Evolutionary conservation across 2,329 filamentous ascomycete species (phyloP).

Genomic region (Fusarium brachygibbosum): DNA sequence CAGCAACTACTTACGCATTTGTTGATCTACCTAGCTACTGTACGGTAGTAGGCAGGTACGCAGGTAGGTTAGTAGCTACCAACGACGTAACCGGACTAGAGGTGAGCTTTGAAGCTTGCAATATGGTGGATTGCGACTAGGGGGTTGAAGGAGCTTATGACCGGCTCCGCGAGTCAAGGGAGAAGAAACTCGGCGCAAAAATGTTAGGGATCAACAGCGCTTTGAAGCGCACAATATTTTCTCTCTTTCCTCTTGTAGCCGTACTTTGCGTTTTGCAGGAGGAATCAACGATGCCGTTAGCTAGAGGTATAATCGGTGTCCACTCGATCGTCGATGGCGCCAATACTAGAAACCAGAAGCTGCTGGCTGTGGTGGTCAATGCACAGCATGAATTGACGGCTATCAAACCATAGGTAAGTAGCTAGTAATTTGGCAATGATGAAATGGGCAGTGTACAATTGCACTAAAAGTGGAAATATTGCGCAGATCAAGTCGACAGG

Average conservation of each 20-base stretch:
- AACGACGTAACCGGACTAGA: slow-evolving; percentile 25
- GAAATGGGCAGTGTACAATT: slow-evolving; percentile 2
- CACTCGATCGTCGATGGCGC: slow-evolving; percentile 34
- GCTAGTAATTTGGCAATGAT: slow-evolving; percentile 10
- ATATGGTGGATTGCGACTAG: slow-evolving; percentile 19
- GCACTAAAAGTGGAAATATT: slow-evolving; percentile 8
- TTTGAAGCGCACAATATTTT: slow-evolving; percentile 17
- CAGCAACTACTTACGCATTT: slow-evolving; percentile 11
- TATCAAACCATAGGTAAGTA: slow-evolving; percentile 11
- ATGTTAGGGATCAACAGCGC: slow-evolving; percentile 10
- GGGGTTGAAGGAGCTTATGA: slow-evolving; percentile 21
- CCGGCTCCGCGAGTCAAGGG: slow-evolving; percentile 28
- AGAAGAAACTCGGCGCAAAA: background rate
- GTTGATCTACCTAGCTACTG: slow-evolving; percentile 7
- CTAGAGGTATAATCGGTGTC: slow-evolving; percentile 7
- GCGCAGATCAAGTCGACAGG: slow-evolving; percentile 3
- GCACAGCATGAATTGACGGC: slow-evolving; percentile 22
- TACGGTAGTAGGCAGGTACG: slow-evolving; percentile 4
- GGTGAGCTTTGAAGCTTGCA: slow-evolving; percentile 27
- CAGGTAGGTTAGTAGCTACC: slow-evolving; percentile 2
- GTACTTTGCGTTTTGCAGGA: slow-evolving; percentile 1
- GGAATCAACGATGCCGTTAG: slow-evolving; percentile 2
- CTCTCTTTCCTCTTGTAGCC: background rate
- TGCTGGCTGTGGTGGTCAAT: slow-evolving; percentile 29
- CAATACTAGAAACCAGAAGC: slow-evolving; percentile 8